Evolutionary conservation across 202 grass and related monocot genomes (phyloP), one percentile per base, ranked within the genome.

Genomic region (Brachypodium distachyon): DNA sequence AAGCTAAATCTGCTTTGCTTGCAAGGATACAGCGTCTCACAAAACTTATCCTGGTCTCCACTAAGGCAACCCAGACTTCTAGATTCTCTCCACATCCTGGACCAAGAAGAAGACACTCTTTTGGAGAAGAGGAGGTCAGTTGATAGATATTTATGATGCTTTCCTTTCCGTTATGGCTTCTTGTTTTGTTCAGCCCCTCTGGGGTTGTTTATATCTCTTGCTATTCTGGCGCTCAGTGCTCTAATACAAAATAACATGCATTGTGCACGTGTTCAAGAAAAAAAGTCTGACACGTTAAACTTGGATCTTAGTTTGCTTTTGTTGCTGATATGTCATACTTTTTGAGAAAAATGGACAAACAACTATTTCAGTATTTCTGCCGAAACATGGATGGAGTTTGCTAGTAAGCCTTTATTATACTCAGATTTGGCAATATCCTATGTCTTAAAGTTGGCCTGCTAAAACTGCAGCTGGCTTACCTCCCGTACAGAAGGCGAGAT

Each of bases 21-120:
- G 89, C 86, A 85, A 92, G 96, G 84, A 99, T 99, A 82, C 90
- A 96, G 22, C 86, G 96, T 33, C 68, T 96, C 72, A 99, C 96
- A 49, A 99, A 99, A 89, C 87, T 99, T 71, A 99, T 99, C 78
- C 81, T 99, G 17, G 96, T 99, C 61, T 99, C 96, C 53, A 99
- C 96, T 56, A 99, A 99, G 79, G 46, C 83, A 9, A 93, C 83
- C n/a, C 92, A 76, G 17, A 83, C 83, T 56, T 84, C 90, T 57
- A 92, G 90, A 78, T 87, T 91, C 81, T 83, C 92, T 93, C 85
- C 87, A 51, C 86, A 82, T 79, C 81, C 96, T 75, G 92, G 92
- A 71, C 83, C 87, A 72, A 93, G 96, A 75, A 82, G 92, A 61
- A 85, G 96, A 78, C 96, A 99, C 84, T 99, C 96, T 81, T 99